Evolutionary conservation across 2,329 filamentous ascomycete genomes (phyloP).

Genomic region (Drechslera avenae): DNA sequence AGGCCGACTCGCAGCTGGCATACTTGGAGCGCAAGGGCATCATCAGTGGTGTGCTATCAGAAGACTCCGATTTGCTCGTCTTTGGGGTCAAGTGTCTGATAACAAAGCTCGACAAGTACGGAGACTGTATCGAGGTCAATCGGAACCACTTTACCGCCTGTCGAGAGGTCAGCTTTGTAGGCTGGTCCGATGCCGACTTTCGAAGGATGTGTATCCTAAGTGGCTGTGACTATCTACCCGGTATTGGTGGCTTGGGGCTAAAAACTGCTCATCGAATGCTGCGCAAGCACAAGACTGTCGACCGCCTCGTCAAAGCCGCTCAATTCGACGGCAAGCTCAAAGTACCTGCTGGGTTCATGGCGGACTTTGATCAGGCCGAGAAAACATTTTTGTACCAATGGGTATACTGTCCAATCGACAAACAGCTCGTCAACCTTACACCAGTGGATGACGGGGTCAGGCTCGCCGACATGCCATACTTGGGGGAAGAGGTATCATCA

Average conservation of each 20-base stretch:
- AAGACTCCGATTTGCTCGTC: slow-evolving; percentile 94
- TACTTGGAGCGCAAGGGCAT: slow-evolving; percentile 88
- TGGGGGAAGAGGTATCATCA: slow-evolving; percentile 74
- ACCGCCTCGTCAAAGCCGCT: slow-evolving; percentile 78
- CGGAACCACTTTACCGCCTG: slow-evolving; percentile 87
- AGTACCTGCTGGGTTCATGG: slow-evolving; percentile 80
- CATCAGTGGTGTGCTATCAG: slow-evolving; percentile 86
- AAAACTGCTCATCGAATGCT: slow-evolving; percentile 93
- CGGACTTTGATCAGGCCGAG: slow-evolving; percentile 83
- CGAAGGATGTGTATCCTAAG: slow-evolving; percentile 94
- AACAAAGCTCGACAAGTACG: slow-evolving; percentile 93
- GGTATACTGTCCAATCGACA: slow-evolving; percentile 80
- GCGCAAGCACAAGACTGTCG: slow-evolving; percentile 85
- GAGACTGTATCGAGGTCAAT: slow-evolving; percentile 90
- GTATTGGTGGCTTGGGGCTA: slow-evolving; percentile 82
- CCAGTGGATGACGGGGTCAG: slow-evolving; percentile 67
- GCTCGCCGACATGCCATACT: slow-evolving; percentile 75
- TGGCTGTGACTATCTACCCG: slow-evolving; percentile 92
- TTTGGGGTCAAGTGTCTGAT: slow-evolving; percentile 90
- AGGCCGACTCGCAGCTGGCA: slow-evolving; percentile 95
- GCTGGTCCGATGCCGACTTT: slow-evolving; percentile 92
- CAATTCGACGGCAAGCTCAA: slow-evolving; percentile 87
- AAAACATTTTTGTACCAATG: slow-evolving; percentile 92
- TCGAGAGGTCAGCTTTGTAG: slow-evolving; percentile 83
- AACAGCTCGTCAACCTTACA: slow-evolving; percentile 76